Percentiles rank a stretch among this genome's conserved stretches.
Evolutionary conservation across 2,329 filamentous ascomycete genomes (phyloP).

Genomic region (Lachnellula suecica): DNA sequence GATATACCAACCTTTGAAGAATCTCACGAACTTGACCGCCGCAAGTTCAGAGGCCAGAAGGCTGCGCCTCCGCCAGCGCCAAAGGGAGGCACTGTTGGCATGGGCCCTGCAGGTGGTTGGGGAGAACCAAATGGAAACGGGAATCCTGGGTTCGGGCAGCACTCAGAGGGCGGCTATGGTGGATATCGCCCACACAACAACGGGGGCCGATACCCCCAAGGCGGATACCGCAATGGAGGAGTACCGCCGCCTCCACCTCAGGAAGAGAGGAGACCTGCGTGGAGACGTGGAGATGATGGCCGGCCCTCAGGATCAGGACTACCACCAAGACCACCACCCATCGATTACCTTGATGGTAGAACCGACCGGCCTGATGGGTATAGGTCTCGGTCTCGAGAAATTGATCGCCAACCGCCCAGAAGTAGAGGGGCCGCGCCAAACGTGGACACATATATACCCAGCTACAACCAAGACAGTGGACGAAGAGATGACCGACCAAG

Average conservation of each 20-base stretch:
- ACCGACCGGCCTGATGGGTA: constrained; percentile 39
- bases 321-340: constrained; percentile 30
- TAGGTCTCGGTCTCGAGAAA: constrained; percentile 40
- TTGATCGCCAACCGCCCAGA: constrained; percentile 26
- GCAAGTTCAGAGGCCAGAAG: constrained; percentile 85
- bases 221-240: constrained; percentile 28
- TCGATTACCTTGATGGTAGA: constrained; percentile 28
- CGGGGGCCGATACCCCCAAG: constrained; percentile 25
- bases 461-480: constrained; percentile 40
- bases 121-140: constrained; percentile 24
- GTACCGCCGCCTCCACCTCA: constrained; percentile 22
- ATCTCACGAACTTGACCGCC: constrained; percentile 92
- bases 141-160: constrained; percentile 24
- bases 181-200: constrained; percentile 31
- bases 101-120: constrained; percentile 49
- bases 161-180: constrained; percentile 24
- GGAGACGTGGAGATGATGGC: constrained; percentile 28
- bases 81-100: constrained; percentile 85
- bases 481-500: constrained; percentile 36
- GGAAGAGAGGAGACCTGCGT: constrained; percentile 34
- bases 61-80: constrained; percentile 85
- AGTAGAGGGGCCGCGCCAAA: constrained; percentile 26
- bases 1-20: constrained; percentile 93
- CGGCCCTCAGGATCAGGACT: constrained; percentile 26
- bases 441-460: constrained; percentile 51